phyloP scores from a whole-genome alignment of 2,329 filamentous ascomycete species.

The Zymoseptoria tritici region DNA sequence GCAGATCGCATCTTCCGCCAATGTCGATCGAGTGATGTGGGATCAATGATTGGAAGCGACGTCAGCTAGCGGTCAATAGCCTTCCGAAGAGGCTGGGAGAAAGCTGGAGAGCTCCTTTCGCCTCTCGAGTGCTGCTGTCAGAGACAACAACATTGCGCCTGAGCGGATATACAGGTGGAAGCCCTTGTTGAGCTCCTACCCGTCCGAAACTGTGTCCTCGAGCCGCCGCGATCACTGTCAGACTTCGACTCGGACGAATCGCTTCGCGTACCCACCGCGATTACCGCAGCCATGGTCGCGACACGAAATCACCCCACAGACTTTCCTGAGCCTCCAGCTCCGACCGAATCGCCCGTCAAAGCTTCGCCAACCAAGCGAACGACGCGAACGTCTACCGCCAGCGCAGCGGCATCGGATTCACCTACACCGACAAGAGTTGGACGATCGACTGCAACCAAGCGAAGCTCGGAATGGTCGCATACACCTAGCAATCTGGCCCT shows the following conservation, averaged over 20 bases:
- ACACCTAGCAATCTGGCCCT: slow-evolving; percentile 54
- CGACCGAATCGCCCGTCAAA: neutral
- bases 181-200: neutral
- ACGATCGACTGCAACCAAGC: slow-evolving; percentile 16
- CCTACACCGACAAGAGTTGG: slow-evolving; percentile 30
- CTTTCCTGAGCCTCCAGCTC: slow-evolving; percentile 26
- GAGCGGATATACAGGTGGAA: neutral
- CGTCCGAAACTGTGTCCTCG: neutral
- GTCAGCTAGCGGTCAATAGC: neutral
- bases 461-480: slow-evolving; percentile 45
- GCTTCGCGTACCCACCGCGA: neutral
- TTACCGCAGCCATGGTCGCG: slow-evolving; percentile 43
- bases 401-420: slow-evolving; percentile 7
- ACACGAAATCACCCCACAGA: slow-evolving; percentile 49
- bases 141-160: neutral
- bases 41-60: neutral
- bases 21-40: neutral
- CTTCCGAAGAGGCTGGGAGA: neutral
- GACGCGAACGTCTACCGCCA: slow-evolving; percentile 13
- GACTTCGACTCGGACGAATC: neutral
- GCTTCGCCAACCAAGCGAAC: slow-evolving; percentile 21
- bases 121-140: neutral
- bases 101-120: neutral
- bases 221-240: too few species aligned
- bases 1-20: neutral